Evolutionary conservation across 805 yeast genomes (phyloP).

Genomic region (Metschnikowia gruessii): DNA sequence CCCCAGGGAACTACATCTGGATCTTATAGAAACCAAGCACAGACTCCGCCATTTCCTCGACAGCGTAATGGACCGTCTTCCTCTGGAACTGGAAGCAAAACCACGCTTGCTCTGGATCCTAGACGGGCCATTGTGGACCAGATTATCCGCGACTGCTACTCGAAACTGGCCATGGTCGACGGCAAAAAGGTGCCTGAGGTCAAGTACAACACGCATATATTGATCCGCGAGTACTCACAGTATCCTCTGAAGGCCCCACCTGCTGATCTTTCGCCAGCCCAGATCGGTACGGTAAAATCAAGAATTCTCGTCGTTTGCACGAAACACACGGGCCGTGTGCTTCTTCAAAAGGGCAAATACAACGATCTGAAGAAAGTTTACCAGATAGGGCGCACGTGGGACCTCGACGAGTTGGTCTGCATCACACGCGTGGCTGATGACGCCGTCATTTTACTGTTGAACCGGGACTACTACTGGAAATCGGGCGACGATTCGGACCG

Average conservation of each 20-base stretch:
- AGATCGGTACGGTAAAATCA: conserved; percentile 46
- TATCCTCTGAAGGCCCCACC: conserved; percentile 73
- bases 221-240: conserved; percentile 70
- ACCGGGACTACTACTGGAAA: conserved; percentile 80
- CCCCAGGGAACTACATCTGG: conserved; percentile 1
- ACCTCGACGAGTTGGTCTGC: conserved; percentile 60
- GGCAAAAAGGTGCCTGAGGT: conserved; percentile 20
- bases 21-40: neutral
- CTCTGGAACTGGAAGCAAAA: conserved; percentile 2
- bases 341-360: conserved; percentile 82
- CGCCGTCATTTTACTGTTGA: conserved; percentile 60
- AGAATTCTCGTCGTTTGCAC: conserved; percentile 61
- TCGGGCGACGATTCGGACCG: conserved; percentile 39
- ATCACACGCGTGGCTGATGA: conserved; percentile 53
- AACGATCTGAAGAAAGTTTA: conserved; percentile 61
- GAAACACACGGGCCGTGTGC: conserved; percentile 62
- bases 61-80: conserved; percentile 8
- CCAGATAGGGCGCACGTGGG: conserved; percentile 95
- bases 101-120: conserved; percentile 13
- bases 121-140: conserved; percentile 29
- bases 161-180: conserved; percentile 22
- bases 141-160: conserved; percentile 38
- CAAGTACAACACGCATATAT: conserved; percentile 71
- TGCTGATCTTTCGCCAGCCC: conserved; percentile 40
- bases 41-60: conserved; percentile 4